Evolutionary conservation across 495 filamentous ascomycete species (phyloP).

Genomic region (Daldinia bambusicola): DNA sequence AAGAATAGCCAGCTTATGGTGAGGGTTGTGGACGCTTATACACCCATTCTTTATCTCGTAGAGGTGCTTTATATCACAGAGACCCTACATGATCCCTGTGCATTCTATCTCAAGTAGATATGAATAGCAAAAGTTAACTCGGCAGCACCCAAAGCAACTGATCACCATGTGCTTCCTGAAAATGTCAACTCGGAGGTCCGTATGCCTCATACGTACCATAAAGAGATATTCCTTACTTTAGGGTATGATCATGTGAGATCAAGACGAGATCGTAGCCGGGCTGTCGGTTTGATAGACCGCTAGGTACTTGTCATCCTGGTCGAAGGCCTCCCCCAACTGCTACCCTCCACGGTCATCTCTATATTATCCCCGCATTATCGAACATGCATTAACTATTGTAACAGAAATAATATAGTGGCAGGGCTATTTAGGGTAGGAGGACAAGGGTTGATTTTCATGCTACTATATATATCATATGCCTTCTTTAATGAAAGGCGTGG

Average conservation of each 20-base stretch:
- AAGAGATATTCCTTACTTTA: slow-evolving; percentile 2
- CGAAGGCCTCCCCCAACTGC: slow-evolving; percentile 7
- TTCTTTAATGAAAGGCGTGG: slow-evolving; percentile 15
- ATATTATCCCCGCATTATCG: slow-evolving; percentile 40
- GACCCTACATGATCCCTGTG: too few species aligned
- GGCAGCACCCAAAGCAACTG: slow-evolving; percentile 10
- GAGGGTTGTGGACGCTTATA: not conserved
- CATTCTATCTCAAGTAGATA: not conserved
- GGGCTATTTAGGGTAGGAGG: slow-evolving; percentile 3
- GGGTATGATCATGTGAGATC: slow-evolving; percentile 16
- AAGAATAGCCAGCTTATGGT: not conserved
- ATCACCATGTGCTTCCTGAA: slow-evolving; percentile 12
- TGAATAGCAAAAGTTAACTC: not conserved
- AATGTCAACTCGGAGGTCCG: slow-evolving; percentile 33
- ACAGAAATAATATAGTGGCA: slow-evolving; percentile 12
- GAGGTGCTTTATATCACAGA: too few species aligned
- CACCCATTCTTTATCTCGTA: not conserved
- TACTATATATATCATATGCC: not conserved
- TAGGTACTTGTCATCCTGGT: slow-evolving; percentile 28
- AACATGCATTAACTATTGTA: slow-evolving; percentile 33
- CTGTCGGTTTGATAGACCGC: slow-evolving; percentile 43
- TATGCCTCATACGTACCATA: not conserved
- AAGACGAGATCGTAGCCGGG: slow-evolving; percentile 31
- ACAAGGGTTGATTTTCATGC: not conserved
- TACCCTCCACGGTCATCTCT: slow-evolving; percentile 18